Evolutionary conservation across 768 basidiomycete genomes (phyloP).

Genomic region (Tylopilus rubrobrunneus): DNA sequence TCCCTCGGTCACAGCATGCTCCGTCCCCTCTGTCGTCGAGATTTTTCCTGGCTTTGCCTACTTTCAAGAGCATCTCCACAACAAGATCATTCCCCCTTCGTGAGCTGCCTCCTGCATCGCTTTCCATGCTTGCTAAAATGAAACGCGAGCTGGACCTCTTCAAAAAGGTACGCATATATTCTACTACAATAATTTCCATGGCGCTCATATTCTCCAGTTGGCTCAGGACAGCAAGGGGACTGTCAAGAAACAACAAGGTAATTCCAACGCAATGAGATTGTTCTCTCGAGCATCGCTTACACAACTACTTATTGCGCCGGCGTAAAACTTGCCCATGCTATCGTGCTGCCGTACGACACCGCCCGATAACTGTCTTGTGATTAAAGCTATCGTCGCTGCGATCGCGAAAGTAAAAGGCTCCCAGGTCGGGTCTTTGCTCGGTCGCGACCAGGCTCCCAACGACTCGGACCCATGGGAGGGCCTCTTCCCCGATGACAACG

Average conservation of each 20-base stretch:
- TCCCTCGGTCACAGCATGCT: conserved; percentile 78
- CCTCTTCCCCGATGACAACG: conserved; percentile 51
- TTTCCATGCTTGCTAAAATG: conserved; percentile 39
- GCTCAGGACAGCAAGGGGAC: conserved; percentile 45
- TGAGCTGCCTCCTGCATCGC: conserved; percentile 32
- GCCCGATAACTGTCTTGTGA: conserved; percentile 64
- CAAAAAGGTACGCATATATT: conserved; percentile 37
- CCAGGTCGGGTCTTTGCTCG: conserved; percentile 14
- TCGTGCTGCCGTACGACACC: conserved; percentile 49
- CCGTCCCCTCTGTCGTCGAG: conserved; percentile 85
- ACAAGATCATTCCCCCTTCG: conserved; percentile 72
- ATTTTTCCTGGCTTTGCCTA: conserved; percentile 71
- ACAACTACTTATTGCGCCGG: conserved; percentile 49
- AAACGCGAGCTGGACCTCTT: conserved; percentile 55
- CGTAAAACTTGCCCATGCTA: conserved; percentile 74
- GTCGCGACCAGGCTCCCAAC: conserved; percentile 29
- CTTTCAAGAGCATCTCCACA: conserved; percentile 77
- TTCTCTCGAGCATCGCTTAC: conserved; percentile 3
- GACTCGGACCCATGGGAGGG: conserved; percentile 69
- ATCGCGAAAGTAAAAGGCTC: conserved; percentile 42
- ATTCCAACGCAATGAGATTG: neutral
- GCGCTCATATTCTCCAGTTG: conserved; percentile 24
- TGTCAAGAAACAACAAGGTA: conserved; percentile 53
- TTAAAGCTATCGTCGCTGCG: conserved; percentile 54
- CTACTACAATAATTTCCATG: neutral